These are phyloP conservation scores for Lanmaoa pseudosensibilis DNA, from an alignment of 768 basidiomycete species.

Conservation along the genomic window DNA sequence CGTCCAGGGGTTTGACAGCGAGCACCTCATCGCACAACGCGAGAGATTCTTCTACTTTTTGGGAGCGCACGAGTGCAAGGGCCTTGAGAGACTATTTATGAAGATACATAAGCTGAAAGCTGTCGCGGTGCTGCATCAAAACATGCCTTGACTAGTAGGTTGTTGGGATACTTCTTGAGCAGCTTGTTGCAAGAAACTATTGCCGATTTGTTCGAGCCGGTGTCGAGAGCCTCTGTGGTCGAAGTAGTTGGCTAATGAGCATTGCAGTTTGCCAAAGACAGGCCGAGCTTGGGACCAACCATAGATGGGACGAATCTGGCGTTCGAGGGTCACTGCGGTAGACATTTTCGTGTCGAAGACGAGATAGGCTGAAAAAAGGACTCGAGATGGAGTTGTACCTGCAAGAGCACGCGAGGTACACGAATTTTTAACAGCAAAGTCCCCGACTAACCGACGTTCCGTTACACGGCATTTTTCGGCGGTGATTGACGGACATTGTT, in stretches of 20 bases:
- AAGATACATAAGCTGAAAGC: slow-evolving; percentile 10
- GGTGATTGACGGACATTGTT: slow-evolving; percentile 12
- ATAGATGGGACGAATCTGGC: slow-evolving; percentile 84
- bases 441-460: slow-evolving; percentile 26
- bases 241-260: slow-evolving; percentile 3
- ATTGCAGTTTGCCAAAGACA: background rate
- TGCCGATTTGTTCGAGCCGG: slow-evolving; percentile 83
- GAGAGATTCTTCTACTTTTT: slow-evolving; percentile 84
- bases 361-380: background rate
- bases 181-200: slow-evolving; percentile 84
- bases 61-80: slow-evolving; percentile 77
- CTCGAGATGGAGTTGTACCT: slow-evolving; percentile 2
- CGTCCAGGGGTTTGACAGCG: slow-evolving; percentile 67
- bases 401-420: slow-evolving; percentile 3
- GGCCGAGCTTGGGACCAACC: slow-evolving; percentile 44
- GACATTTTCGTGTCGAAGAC: slow-evolving; percentile 41
- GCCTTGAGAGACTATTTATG: slow-evolving; percentile 71
- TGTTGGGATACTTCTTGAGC: slow-evolving; percentile 81
- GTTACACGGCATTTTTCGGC: slow-evolving; percentile 28
- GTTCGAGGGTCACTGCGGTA: slow-evolving; percentile 58
- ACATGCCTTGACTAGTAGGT: slow-evolving; percentile 65
- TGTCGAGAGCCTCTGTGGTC: slow-evolving; percentile 75
- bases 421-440: slow-evolving; percentile 28
- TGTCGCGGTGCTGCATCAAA: background rate
- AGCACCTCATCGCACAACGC: slow-evolving; percentile 79